phyloP scores from a whole-genome alignment of 805 yeast genomes.

The Teunomyces lycoperdinae region DNA sequence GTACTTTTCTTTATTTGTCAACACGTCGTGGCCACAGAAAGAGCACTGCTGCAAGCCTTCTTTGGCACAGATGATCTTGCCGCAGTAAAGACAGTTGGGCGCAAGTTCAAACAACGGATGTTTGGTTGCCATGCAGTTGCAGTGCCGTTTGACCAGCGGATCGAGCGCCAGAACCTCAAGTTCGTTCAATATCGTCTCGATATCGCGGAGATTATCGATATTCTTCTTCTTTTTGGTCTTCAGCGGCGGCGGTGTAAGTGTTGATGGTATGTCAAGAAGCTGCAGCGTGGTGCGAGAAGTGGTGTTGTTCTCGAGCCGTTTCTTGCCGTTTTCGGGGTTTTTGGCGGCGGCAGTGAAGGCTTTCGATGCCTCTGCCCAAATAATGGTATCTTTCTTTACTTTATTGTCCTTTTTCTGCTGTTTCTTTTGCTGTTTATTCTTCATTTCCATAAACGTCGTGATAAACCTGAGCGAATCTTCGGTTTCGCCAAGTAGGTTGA shows the following conservation, averaged over 20 bases:
- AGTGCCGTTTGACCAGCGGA: slow-evolving; percentile 28
- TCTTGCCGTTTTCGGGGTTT: slow-evolving; percentile 2
- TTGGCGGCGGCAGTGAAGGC: not conserved
- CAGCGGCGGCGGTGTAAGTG: slow-evolving; percentile 15
- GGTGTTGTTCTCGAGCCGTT: slow-evolving; percentile 9
- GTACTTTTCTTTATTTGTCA: slow-evolving; percentile 58
- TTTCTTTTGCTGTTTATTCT: slow-evolving; percentile 25
- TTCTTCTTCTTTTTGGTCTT: slow-evolving; percentile 40
- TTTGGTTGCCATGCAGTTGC: slow-evolving; percentile 82
- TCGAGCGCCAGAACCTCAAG: slow-evolving; percentile 37
- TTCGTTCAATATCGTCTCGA: slow-evolving; percentile 59
- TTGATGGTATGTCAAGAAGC: slow-evolving; percentile 27
- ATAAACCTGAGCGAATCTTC: slow-evolving; percentile 51
- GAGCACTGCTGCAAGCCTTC: slow-evolving; percentile 93
- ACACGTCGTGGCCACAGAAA: slow-evolving; percentile 67
- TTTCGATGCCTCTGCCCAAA: slow-evolving; percentile 3
- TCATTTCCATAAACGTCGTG: slow-evolving; percentile 39
- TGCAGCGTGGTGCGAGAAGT: slow-evolving; percentile 46
- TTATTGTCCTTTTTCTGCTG: slow-evolving; percentile 8
- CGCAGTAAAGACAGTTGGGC: slow-evolving; percentile 93
- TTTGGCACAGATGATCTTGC: slow-evolving; percentile 84
- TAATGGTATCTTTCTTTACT: not conserved
- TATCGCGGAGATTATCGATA: slow-evolving; percentile 55
- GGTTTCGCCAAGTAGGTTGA: slow-evolving; percentile 56
- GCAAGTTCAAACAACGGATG: slow-evolving; percentile 89